Base-by-base conservation (phyloP, 768 basidiomycete genomes). In the Atractiella rhizophila region DNA sequence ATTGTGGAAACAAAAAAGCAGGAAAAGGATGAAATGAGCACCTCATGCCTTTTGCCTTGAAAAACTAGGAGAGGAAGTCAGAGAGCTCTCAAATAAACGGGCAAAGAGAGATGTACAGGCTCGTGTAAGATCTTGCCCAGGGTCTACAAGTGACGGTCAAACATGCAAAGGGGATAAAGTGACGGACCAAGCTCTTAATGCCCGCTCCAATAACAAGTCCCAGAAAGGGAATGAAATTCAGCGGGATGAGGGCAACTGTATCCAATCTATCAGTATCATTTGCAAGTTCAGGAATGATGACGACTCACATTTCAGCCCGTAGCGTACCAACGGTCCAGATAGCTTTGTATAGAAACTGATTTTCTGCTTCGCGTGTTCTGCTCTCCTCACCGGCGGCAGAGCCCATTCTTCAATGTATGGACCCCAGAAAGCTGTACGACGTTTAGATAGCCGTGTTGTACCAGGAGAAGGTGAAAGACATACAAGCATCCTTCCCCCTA, bases 31-130 rank as follows among this genome's bases (percentile, higher is more conserved):
- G 4, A n/a, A 19, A 21, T 52, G 5, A 59, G 46, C 46, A 59
- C 59, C 50, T 52, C 60, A 64, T 59, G 24, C 48, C 45, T 37
- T 64, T 64, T 8, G 50, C 45, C n/a, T 50, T 52, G 42, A 62
- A 64, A 43, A 60, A 63, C 34, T 50, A 40, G 12, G 9, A 2
- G 13, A 13, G n/a, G 28, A 4, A 8, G 4, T 9, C 36, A 27
- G 7, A 2, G 11, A 4, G 4, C 4, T 9, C 15, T n/a, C n/a
- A 26, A 37, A 18, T 2, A 4, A 1, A 11, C 4, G 18, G 20
- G 10, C 2, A 3, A 35, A 11, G 9, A 8, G 26, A 15, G 4
- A 31, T 46, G 10, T 8, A 50, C 43, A 2, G 62, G 59, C 19
- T 54, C 44, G 46, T 60, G 62, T 0, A 62, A 50, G 12, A 46